Base-by-base conservation (phyloP, 192 early-diverging fungal genomes). In the Phycomyces blakesleeanus region DNA sequence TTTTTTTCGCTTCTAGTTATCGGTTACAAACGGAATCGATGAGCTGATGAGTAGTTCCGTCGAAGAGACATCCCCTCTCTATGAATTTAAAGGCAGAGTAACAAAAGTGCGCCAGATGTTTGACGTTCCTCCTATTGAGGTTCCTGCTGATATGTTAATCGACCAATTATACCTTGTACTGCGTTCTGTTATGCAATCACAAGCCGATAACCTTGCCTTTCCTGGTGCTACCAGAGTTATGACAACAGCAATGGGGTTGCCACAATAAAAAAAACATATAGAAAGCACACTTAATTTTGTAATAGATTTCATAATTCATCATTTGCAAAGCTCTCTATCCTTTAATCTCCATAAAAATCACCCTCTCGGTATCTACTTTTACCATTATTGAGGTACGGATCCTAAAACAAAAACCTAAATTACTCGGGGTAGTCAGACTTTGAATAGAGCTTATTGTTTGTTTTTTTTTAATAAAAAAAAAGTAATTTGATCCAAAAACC, bases 141-240 rank as follows among this genome's bases (percentile, higher is more conserved):
- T 75, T 29, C 50, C 59, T 26, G 54, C 66, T 4, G 52, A 56
- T 7, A 63, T 51, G 5, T 59, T 78, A 27, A 64, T 66, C 15
- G 59, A 69, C n/a, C 76, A 75, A 41, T 40, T 78, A 0, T 71
- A 64, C 58, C 16, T 75, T 29, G 76, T 72, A 62, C 57, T 78
- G 50, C 53, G 69, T 14, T 64, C 75, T 27, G 57, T 69, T 12
- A 68, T 78, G 73, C 61, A 69, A 55, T 61, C 71, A 22, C 74
- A 74, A 52, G 59, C 65, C 12, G 68, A 69, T 53, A 63, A 59
- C 18, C 1, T 63, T n/a, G 26, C 38, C 16, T 53, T 63, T 18
- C 52, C 51, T 52, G 62, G 38, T 16, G 25, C 49, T 40, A 55
- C 16, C n/a, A 49, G 52, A 21, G 62, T 38, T 52, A 25, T 55